Percentiles rank a stretch among this genome's conserved stretches.
Evolutionary conservation across 1,284 basidiomycete genomes (phyloP).

Genomic region (Tremellales sp.): DNA sequence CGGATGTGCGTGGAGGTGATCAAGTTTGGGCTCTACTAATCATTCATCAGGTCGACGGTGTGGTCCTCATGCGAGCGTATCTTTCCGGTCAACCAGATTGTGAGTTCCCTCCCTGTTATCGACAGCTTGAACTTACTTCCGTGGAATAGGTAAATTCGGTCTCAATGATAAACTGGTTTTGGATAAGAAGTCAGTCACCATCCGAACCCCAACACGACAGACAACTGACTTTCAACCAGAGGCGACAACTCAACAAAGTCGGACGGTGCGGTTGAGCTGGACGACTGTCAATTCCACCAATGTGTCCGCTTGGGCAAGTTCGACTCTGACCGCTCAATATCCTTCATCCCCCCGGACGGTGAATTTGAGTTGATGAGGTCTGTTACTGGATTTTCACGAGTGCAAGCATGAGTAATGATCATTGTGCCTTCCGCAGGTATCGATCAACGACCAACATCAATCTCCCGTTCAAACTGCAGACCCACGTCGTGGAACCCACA

Average conservation of each 20-base stretch:
- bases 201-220: not conserved
- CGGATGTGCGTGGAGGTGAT: no score
- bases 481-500: constrained; percentile 88
- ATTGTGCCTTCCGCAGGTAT: constrained; percentile 62
- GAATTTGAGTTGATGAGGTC: constrained; percentile 98
- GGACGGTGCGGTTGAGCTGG: constrained; percentile 84
- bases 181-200: constrained; percentile 62
- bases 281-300: constrained; percentile 98
- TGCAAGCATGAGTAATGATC: not conserved
- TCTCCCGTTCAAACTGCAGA: constrained; percentile 82
- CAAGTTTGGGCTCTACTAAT: no score
- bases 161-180: constrained; percentile 97
- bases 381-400: constrained; percentile 26
- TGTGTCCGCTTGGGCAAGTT: constrained; percentile 94
- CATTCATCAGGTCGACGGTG: no score
- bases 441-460: constrained; percentile 94
- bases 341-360: constrained; percentile 96
- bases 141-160: no score
- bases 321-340: constrained; percentile 87
- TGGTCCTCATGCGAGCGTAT: constrained; percentile 97
- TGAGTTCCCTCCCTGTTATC: no score
- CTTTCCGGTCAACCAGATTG: constrained; percentile 88
- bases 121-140: no score
- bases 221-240: constrained; percentile 10
- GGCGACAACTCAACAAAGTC: constrained; percentile 56